Percentiles rank a stretch among this genome's conserved stretches.
Evolutionary conservation across 1,284 basidiomycete species (phyloP).

Genomic region (Melampsora larici-populina): DNA sequence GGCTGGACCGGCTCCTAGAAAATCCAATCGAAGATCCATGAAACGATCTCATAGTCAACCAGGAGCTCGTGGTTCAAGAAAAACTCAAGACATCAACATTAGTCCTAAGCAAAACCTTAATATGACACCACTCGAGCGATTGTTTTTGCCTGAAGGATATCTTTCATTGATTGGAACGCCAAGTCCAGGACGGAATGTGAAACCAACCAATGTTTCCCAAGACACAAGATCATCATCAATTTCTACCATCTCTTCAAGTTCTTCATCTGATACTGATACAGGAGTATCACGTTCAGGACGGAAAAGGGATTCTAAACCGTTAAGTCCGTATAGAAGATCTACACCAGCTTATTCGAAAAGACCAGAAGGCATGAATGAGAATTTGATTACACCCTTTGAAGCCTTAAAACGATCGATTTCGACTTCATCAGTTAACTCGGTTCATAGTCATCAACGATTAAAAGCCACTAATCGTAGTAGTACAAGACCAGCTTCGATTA

Average conservation of each 20-base stretch:
- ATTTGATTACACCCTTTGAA: neutral
- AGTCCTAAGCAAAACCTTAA: neutral
- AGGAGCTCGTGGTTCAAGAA: neutral
- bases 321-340: neutral
- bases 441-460: neutral
- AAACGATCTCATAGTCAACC: conserved; percentile 18
- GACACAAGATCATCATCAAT: neutral
- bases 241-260: neutral
- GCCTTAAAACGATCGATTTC: neutral
- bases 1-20: neutral
- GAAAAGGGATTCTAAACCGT: neutral
- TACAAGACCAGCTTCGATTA: conserved; percentile 36
- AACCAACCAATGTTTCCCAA: too few relatives aligned
- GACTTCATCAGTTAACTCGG: neutral
- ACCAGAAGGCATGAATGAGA: neutral
- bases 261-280: conserved; percentile 1
- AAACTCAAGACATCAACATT: neutral
- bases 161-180: neutral
- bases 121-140: conserved; percentile 29
- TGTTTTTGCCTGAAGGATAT: conserved; percentile 28
- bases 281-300: neutral
- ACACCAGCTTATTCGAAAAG: neutral
- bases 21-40: neutral
- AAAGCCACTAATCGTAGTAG: neutral
- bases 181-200: conserved; percentile 3